A percentile compares a stretch with the other conserved stretches of the same genome.
Conservation (phyloP, 2,329 filamentous ascomycete genomes). For the Calonectria henricotiae region DNA sequence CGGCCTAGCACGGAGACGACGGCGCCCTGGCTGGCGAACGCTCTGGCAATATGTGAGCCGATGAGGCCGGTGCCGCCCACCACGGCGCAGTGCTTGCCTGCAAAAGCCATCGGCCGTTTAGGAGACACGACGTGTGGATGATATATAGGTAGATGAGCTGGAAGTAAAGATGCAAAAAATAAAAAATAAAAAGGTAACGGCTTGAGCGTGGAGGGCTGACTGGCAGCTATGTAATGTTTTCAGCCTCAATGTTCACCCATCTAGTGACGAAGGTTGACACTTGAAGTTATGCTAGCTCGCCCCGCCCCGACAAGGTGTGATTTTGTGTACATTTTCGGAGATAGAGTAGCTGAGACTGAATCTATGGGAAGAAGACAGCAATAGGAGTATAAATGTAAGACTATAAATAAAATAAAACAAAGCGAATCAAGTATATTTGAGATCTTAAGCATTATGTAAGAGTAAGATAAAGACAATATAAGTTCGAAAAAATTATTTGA, state of each 20-base stretch:
- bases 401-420: too few relatives aligned
- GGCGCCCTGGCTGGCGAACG: conserved; percentile 77
- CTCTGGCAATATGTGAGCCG: conserved; percentile 76
- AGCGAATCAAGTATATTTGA: too few relatives aligned
- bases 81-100: conserved; percentile 72
- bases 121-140: conserved; percentile 18
- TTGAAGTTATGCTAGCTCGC: too few relatives aligned
- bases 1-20: conserved; percentile 75
- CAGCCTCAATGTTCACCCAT: background rate
- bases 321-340: too few relatives aligned
- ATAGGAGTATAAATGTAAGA: too few relatives aligned
- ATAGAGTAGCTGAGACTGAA: too few relatives aligned
- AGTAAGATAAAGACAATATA: too few relatives aligned
- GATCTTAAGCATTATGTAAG: too few relatives aligned
- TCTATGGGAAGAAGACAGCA: too few relatives aligned
- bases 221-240: conserved; percentile 23
- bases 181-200: background rate
- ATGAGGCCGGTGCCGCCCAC: conserved; percentile 82
- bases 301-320: too few relatives aligned
- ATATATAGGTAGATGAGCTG: conserved; percentile 16
- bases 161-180: conserved; percentile 10
- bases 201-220: conserved; percentile 20
- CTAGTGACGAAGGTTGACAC: too few relatives aligned
- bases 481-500: too few relatives aligned
- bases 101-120: conserved; percentile 54